Conservation (phyloP, 2,329 filamentous ascomycete species). For the Penicillium digitatum region DNA sequence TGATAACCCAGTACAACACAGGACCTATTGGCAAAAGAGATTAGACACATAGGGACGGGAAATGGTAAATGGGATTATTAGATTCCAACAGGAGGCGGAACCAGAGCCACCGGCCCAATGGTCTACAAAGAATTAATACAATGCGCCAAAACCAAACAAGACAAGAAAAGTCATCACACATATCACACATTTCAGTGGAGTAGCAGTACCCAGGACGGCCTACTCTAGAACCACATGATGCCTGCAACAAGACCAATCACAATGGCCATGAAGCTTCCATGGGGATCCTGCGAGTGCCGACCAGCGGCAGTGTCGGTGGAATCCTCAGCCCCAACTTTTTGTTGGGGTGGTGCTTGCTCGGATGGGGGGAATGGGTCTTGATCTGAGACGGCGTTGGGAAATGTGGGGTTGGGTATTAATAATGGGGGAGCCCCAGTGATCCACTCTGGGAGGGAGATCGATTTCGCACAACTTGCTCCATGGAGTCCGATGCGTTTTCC, state of each 20-base stretch:
- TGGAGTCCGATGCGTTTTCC: slow-evolving; percentile 5
- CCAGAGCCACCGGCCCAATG: slow-evolving; percentile 18
- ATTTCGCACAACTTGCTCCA: slow-evolving; percentile 3
- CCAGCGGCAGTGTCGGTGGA: slow-evolving; percentile 24
- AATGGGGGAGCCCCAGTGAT: background rate
- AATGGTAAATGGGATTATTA: slow-evolving; percentile 17
- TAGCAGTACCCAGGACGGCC: background rate
- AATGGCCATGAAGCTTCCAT: slow-evolving; percentile 38
- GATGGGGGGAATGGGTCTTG: background rate
- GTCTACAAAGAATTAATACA: slow-evolving; percentile 7
- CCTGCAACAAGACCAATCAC: slow-evolving; percentile 36
- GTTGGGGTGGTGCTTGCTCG: slow-evolving; percentile 4
- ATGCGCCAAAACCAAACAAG: slow-evolving; percentile 4
- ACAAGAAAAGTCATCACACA: slow-evolving; percentile 17
- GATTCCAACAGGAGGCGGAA: slow-evolving; percentile 17
- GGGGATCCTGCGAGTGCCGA: slow-evolving; percentile 27
- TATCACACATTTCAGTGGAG: slow-evolving; percentile 10
- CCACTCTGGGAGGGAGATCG: background rate
- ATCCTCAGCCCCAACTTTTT: slow-evolving; percentile 17
- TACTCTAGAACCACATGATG: slow-evolving; percentile 36
- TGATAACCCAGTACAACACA: background rate
- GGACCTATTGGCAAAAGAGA: background rate
- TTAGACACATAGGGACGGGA: background rate
- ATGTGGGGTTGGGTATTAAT: background rate
- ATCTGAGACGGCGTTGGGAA: background rate